Conservation (phyloP, 2,329 filamentous ascomycete species). For the Curvularia verruculosa region DNA sequence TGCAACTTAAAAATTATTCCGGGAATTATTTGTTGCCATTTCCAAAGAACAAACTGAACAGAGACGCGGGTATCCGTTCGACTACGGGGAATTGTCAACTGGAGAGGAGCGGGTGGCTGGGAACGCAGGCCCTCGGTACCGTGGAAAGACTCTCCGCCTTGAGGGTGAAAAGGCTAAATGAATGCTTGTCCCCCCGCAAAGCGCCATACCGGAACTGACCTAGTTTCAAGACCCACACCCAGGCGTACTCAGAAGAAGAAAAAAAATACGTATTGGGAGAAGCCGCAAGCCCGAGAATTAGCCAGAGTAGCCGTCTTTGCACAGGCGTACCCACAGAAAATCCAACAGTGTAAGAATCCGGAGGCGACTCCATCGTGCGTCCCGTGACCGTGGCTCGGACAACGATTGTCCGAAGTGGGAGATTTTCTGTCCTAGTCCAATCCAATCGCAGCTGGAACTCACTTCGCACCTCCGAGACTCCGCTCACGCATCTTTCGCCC, state of each 20-base stretch:
- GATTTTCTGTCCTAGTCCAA: not conserved
- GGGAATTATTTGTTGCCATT: not conserved
- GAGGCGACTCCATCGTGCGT: not conserved
- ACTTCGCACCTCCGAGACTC: conserved; percentile 4
- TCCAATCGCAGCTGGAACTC: conserved; percentile 1
- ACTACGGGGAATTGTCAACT: not conserved
- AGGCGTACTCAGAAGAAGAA: conserved; percentile 24
- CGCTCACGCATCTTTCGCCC: conserved; percentile 6
- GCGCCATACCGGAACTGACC: conserved; percentile 13
- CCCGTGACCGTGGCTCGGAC: conserved; percentile 4
- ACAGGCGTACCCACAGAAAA: not conserved
- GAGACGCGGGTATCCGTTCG: not conserved
- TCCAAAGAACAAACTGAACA: too few relatives aligned
- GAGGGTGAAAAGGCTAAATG: conserved; percentile 39
- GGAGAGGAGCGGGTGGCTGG: conserved; percentile 18
- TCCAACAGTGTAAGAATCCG: conserved; percentile 2
- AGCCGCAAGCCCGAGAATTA: conserved; percentile 13
- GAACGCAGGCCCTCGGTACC: conserved; percentile 39
- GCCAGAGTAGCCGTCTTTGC: conserved; percentile 15
- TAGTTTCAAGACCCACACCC: conserved; percentile 15
- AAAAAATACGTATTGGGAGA: conserved; percentile 3
- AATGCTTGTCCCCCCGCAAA: conserved; percentile 27
- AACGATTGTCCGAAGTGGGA: not conserved
- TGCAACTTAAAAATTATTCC: conserved; percentile 35
- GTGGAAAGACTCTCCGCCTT: conserved; percentile 22